Percentiles rank a stretch among this genome's conserved stretches.
Conservation (phyloP, 1,284 basidiomycete species). For the Grifola frondosa region DNA sequence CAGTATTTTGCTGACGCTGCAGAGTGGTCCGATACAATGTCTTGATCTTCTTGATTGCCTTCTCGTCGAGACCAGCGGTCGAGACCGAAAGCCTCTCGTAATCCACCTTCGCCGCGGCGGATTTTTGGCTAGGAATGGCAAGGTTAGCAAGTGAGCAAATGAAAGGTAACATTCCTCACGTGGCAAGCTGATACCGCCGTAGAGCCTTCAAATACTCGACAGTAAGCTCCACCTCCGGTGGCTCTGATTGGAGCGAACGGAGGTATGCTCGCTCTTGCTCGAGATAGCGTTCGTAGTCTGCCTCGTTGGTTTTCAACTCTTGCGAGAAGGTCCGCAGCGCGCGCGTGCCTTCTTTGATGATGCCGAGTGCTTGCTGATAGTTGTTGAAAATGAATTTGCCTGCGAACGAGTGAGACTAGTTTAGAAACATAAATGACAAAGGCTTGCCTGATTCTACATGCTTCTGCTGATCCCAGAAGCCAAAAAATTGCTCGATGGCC, state of each 20-base stretch:
- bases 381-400: slow-evolving; percentile 28
- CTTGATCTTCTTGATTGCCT: background rate
- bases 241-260: slow-evolving; percentile 12
- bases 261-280: slow-evolving; percentile 23
- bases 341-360: slow-evolving; percentile 13
- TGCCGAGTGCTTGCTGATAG: slow-evolving; percentile 24
- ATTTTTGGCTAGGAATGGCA: too few species aligned
- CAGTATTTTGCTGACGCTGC: background rate
- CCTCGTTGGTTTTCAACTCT: slow-evolving; percentile 1
- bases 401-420: slow-evolving; percentile 3
- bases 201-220: slow-evolving; percentile 12
- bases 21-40: background rate
- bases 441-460: slow-evolving; percentile 14
- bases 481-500: slow-evolving; percentile 18
- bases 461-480: slow-evolving; percentile 19
- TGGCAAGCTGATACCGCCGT: background rate
- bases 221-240: slow-evolving; percentile 2
- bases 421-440: background rate
- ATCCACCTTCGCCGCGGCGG: too few species aligned
- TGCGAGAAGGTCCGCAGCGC: slow-evolving; percentile 1
- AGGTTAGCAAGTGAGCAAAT: too few species aligned
- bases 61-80: background rate
- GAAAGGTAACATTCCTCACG: slow-evolving; percentile 2
- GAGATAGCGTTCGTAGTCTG: slow-evolving; percentile 23
- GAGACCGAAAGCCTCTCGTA: too few species aligned